Conservation (phyloP, 306 rosid species). For the Spatholobus suberectus region DNA sequence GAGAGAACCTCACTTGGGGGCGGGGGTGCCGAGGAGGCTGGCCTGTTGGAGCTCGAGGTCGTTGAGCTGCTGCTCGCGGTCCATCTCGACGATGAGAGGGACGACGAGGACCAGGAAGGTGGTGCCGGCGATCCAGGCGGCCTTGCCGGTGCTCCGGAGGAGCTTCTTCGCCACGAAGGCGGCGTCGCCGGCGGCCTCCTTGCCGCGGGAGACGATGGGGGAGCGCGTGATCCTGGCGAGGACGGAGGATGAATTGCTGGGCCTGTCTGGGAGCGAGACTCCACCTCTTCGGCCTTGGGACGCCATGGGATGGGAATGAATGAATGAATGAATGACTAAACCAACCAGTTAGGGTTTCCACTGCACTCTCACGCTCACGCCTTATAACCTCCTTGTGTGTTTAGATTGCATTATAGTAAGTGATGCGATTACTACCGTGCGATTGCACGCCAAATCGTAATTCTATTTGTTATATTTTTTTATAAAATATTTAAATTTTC, state of each 20-base stretch:
- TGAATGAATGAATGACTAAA: too few relatives aligned
- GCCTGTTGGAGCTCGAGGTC: slow-evolving; percentile 96
- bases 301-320: slow-evolving; percentile 53
- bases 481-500: too few relatives aligned
- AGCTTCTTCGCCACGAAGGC: slow-evolving; percentile 71
- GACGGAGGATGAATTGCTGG: slow-evolving; percentile 47
- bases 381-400: too few relatives aligned
- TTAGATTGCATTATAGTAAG: too few relatives aligned
- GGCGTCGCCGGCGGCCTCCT: slow-evolving; percentile 69
- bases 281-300: slow-evolving; percentile 77
- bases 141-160: slow-evolving; percentile 85
- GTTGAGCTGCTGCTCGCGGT: slow-evolving; percentile 93
- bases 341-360: slow-evolving; percentile 17
- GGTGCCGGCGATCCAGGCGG: slow-evolving; percentile 97
- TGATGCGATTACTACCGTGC: too few relatives aligned
- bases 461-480: too few relatives aligned
- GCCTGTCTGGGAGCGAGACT: slow-evolving; percentile 79
- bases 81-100: slow-evolving; percentile 91
- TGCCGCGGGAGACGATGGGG: slow-evolving; percentile 60
- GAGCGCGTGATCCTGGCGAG: slow-evolving; percentile 65
- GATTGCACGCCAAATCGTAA: too few relatives aligned
- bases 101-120: slow-evolving; percentile 80
- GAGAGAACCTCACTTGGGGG: slow-evolving; percentile 37
- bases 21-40: slow-evolving; percentile 82
- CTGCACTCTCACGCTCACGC: too few relatives aligned